phyloP scores from a whole-genome alignment of 345 rosid species.

The Salix purpurea region DNA sequence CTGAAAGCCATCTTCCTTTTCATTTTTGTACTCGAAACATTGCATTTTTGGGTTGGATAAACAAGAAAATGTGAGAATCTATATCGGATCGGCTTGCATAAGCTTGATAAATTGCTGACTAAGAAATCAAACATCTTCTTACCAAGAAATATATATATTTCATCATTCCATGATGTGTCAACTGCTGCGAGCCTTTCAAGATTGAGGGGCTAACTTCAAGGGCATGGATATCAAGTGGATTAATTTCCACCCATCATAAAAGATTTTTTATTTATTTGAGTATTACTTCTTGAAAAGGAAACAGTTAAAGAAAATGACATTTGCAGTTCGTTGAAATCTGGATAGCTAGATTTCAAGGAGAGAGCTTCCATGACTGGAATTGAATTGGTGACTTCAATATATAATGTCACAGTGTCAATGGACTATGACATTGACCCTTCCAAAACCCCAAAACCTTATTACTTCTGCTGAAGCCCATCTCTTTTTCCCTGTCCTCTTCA shows the following conservation, averaged over 20 bases:
- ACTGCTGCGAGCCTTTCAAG: not conserved
- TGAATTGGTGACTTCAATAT: not conserved
- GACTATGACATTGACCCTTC: not conserved
- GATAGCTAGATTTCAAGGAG: not conserved
- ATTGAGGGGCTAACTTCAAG: not conserved
- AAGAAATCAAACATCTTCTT: not conserved
- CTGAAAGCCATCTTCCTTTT: slow-evolving; percentile 4
- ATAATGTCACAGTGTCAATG: not conserved
- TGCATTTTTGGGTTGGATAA: not conserved
- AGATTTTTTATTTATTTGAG: no score
- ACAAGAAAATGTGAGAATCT: not conserved
- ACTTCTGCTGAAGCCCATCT: not conserved
- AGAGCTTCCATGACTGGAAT: not conserved
- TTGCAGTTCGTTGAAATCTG: not conserved
- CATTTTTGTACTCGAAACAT: not conserved
- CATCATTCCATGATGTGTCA: not conserved
- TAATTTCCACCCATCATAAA: no score
- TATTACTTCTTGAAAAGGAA: not conserved
- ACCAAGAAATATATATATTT: not conserved
- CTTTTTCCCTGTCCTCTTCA: not conserved
- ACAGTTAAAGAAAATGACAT: not conserved
- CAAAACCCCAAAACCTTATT: not conserved
- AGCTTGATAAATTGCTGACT: not conserved
- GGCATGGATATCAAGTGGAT: no score
- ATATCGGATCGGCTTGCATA: slow-evolving; percentile 10